Conservation (phyloP, 352 stramenopile genomes). For the Phytophthora fragariaefolia region DNA sequence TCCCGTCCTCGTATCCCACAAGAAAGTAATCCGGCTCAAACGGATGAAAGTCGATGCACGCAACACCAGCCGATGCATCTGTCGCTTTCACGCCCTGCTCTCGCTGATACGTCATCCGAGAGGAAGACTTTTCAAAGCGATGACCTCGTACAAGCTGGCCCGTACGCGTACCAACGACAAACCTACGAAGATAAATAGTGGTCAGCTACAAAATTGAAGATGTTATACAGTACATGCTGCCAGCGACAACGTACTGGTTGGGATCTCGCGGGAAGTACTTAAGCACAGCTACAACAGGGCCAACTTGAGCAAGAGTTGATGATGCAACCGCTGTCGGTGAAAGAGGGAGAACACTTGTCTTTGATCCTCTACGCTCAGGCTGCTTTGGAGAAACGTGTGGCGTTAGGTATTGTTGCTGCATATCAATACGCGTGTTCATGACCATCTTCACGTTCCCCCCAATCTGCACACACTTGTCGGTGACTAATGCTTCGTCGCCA, state of each 20-base stretch:
- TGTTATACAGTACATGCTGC: no score
- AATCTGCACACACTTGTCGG: conserved; percentile 72
- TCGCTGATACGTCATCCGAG: conserved; percentile 29
- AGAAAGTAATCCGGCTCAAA: conserved; percentile 62
- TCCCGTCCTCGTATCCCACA: conserved; percentile 66
- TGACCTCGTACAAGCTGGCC: conserved; percentile 46
- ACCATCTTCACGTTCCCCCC: conserved; percentile 69
- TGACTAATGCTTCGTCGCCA: conserved; percentile 48
- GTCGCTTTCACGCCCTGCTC: conserved; percentile 18
- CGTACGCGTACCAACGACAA: conserved; percentile 55
- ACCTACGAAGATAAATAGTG: conserved; percentile 27
- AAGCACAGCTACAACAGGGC: conserved; percentile 54
- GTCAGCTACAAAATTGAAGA: neutral
- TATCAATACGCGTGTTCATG: conserved; percentile 69
- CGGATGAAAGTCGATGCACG: conserved; percentile 62
- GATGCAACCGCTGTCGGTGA: conserved; percentile 8
- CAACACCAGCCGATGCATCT: conserved; percentile 35
- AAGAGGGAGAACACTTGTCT: conserved; percentile 15
- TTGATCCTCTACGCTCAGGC: conserved; percentile 12
- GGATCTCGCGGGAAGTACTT: conserved; percentile 61
- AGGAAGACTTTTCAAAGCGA: conserved; percentile 43
- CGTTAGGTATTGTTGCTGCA: conserved; percentile 53
- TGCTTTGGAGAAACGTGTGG: conserved; percentile 13
- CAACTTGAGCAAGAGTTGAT: conserved; percentile 25
- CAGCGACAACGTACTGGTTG: conserved; percentile 51